Evolutionary conservation across 2,329 filamentous ascomycete genomes (phyloP), one percentile per base, ranked within the genome.

Genomic region (Exophiala lecanii-corni): DNA sequence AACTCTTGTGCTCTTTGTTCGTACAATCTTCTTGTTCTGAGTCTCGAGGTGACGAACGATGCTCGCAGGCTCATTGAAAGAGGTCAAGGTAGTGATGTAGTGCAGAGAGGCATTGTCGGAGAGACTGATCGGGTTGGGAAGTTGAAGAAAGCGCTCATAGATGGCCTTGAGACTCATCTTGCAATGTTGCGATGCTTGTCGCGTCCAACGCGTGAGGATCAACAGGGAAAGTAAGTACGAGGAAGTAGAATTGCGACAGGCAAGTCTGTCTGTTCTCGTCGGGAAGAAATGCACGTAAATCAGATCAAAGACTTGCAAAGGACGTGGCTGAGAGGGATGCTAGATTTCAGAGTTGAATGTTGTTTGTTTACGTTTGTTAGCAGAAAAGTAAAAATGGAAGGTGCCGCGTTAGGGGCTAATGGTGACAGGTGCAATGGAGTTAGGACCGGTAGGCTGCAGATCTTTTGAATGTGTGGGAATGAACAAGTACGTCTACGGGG

Each of bases 81-180:
- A 79, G 23, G 82, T 88, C 9, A 89, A 83, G 5, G 91, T 95
- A 43, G 89, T 88, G 64, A 97, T 83, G 72, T 97, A 98, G 72
- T 91, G 81, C 55, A 89, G 70, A 33, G 83, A 78, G 45, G 83
- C 82, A 63, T 82, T 74, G 41, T 75, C 68, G 25, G 81, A 74
- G 58, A 91, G 71, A 43, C 77, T 68, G 43, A 78, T 76, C 42
- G 79, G 68, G 65, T 70, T 81, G 50, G 84, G 84, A 50, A 78
- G 72, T 59, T 76, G 73, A 43, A 89, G 73, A 63, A 89, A 89
- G 68, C 79, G 77, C 72, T 81, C 76, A 71, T 91, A 91, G 48
- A 74, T 62, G 39, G 62, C 59, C 56, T 61, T 63, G 55, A 69
- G 62, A 51, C 64, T 63, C 68, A 70, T 70, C n/a, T 48, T 50